These are phyloP conservation scores for Dactylonectria estremocensis DNA, from an alignment of 2,329 filamentous ascomycete species.

Conservation along the genomic window DNA sequence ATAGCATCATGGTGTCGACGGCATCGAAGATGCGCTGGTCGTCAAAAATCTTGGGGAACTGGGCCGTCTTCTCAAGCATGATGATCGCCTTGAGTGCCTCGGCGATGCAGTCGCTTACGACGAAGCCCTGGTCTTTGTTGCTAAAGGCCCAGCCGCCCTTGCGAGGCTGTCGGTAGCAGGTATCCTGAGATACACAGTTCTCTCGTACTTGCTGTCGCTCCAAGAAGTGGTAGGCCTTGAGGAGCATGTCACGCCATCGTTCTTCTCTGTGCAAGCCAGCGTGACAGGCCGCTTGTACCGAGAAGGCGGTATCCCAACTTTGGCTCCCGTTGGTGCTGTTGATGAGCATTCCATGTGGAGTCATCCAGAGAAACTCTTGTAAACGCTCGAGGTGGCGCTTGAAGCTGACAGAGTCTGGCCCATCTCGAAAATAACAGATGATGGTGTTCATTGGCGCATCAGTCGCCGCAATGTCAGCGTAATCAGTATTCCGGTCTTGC, in stretches of 20 bases:
- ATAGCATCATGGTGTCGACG: conserved; percentile 90
- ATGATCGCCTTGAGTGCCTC: conserved; percentile 92
- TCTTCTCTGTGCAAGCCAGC: conserved; percentile 82
- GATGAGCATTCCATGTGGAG: conserved; percentile 90
- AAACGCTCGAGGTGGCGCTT: conserved; percentile 84
- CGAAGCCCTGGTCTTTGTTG: conserved; percentile 92
- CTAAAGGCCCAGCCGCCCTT: conserved; percentile 98
- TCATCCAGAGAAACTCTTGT: conserved; percentile 92
- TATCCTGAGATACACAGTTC: conserved; percentile 81
- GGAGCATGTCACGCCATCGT: conserved; percentile 87
- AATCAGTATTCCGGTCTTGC: conserved; percentile 95
- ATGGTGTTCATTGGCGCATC: conserved; percentile 93
- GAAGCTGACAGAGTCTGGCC: conserved; percentile 80
- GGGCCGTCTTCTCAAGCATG: conserved; percentile 83
- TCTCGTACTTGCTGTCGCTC: conserved; percentile 93
- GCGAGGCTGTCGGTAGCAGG: conserved; percentile 89
- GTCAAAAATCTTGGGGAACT: conserved; percentile 81
- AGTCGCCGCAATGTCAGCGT: conserved; percentile 88
- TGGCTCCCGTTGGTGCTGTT: conserved; percentile 99
- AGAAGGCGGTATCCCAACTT: conserved; percentile 94
- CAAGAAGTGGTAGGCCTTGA: conserved; percentile 85
- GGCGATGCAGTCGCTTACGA: conserved; percentile 93
- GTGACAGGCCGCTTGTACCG: conserved; percentile 86
- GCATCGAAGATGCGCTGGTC: conserved; percentile 88
- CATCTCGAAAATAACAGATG: conserved; percentile 87